Evolutionary conservation across 2,329 filamentous ascomycete genomes (phyloP), one percentile per base, ranked within the genome.

Genomic region (Arthrobotrys sinensis): DNA sequence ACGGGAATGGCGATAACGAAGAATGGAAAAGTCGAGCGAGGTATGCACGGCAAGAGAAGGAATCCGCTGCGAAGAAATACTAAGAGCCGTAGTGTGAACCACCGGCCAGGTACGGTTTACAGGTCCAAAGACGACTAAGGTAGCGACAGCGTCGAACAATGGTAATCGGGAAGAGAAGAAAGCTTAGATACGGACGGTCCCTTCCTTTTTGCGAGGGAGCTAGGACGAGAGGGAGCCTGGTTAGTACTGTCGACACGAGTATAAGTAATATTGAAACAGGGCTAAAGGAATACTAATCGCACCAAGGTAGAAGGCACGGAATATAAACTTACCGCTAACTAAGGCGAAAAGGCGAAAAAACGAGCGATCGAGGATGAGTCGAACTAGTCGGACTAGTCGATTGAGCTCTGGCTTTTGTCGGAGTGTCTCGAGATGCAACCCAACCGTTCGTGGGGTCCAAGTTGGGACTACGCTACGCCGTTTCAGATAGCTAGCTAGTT

Each of bases 351-450:
- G 52, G 32, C 34, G 32, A 43, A 60, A 57, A 60, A 43, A 43
- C 16, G 34, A n/a, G 36, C 36, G 36, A 43, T 60, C 12, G 55
- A 60, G 36, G 19, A 57, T 57, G 52, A 57, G 52, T 57, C 52
- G 32, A 57, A 24, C 55, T 24, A 57, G 28, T 21, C 14, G 28
- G 16, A 60, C 53, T 60, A 40, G 36, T 60, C 52, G 52, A 57
- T 60, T 36, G 40, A 45, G 65, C 50, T 68, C 64, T 55, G 46
- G 53, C 53, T 62, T 63, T 46, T 45, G 40, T 63, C 52, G 52
- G 52, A 57, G 57, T 60, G 34, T 43, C 50, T 63, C 28, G 45
- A 64, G 57, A 63, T 71, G 68, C 68, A 71, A 71, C 68, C 68
- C 55, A 71, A 71, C 68, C 6, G 28, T 28, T 52, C 43, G 32